Percentiles rank a stretch among this genome's conserved stretches.
phyloP scores from a whole-genome alignment of 805 yeast genomes.

The Metschnikowia gelsemii region DNA sequence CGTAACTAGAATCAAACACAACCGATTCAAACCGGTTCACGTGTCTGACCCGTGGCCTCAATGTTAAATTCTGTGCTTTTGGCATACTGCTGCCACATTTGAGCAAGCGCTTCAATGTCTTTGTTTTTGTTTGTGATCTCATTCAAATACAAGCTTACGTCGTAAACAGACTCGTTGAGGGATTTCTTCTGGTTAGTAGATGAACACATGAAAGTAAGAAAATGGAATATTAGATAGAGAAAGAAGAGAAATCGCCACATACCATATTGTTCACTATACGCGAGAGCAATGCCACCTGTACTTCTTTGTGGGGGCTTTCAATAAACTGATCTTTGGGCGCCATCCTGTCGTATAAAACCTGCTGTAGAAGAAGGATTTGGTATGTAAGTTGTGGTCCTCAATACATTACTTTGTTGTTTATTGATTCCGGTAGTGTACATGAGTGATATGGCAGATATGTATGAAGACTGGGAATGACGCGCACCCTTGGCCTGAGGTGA shows the following conservation, averaged over 20 bases:
- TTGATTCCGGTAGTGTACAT: too few relatives aligned
- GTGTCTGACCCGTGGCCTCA: conserved; percentile 61
- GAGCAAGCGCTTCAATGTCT: conserved; percentile 68
- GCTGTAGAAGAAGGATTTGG: too few relatives aligned
- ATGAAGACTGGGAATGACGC: too few relatives aligned
- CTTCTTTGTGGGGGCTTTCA: conserved; percentile 88
- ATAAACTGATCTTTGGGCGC: conserved; percentile 29
- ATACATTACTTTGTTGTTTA: too few relatives aligned
- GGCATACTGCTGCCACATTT: conserved; percentile 76
- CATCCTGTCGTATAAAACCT: background rate
- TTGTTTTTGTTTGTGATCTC: conserved; percentile 64
- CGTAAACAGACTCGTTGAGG: conserved; percentile 66
- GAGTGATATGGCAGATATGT: too few relatives aligned
- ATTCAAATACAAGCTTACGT: conserved; percentile 59
- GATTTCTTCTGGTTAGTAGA: conserved; percentile 49
- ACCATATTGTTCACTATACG: conserved; percentile 77
- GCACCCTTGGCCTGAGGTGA: too few relatives aligned
- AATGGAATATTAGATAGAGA: background rate
- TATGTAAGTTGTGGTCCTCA: too few relatives aligned
- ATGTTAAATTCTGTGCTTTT: conserved; percentile 69
- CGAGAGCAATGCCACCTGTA: conserved; percentile 69
- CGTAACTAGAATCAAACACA: background rate
- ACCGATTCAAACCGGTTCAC: conserved; percentile 41
- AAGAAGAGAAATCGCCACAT: conserved; percentile 31
- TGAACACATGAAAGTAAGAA: background rate